A percentile compares a stretch with the other conserved stretches of the same genome.
phyloP scores from a whole-genome alignment of 345 rosid species.

The Gossypium rotundifolium region DNA sequence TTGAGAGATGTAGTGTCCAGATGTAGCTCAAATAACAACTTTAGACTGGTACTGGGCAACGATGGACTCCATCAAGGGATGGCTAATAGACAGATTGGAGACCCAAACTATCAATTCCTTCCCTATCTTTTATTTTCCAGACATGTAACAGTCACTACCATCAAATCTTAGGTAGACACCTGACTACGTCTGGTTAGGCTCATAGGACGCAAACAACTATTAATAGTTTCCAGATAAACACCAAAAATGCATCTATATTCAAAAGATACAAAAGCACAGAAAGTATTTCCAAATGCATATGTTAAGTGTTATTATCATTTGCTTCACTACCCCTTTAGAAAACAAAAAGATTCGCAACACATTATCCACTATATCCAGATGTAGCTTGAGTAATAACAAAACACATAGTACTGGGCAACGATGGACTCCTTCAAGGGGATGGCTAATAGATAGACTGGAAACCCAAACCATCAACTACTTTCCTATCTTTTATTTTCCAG shows the following conservation, averaged over 20 bases:
- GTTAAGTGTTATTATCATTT: background rate
- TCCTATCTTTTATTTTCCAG: conserved; percentile 3
- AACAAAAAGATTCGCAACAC: background rate
- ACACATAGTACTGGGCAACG: conserved; percentile 17
- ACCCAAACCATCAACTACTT: background rate
- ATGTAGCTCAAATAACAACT: conserved; percentile 22
- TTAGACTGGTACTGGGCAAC: conserved; percentile 23
- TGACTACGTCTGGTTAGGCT: background rate
- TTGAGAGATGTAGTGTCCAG: conserved; percentile 4
- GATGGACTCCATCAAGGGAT: conserved; percentile 13
- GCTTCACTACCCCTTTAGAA: background rate
- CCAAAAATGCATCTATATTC: background rate
- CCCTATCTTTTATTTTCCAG: conserved; percentile 14
- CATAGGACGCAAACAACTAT: background rate
- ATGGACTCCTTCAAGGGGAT: conserved; percentile 9
- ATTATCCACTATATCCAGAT: background rate
- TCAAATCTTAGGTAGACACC: background rate
- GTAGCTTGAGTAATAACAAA: conserved; percentile 11
- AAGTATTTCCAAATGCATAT: background rate
- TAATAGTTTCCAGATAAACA: background rate
- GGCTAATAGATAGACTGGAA: background rate
- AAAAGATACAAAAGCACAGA: background rate
- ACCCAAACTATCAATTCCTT: background rate
- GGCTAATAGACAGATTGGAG: background rate
- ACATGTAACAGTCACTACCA: conserved; percentile 3